These are phyloP conservation scores for Aureobasidium sp. DNA, from an alignment of 2,329 filamentous ascomycete species.

Conservation along the genomic window DNA sequence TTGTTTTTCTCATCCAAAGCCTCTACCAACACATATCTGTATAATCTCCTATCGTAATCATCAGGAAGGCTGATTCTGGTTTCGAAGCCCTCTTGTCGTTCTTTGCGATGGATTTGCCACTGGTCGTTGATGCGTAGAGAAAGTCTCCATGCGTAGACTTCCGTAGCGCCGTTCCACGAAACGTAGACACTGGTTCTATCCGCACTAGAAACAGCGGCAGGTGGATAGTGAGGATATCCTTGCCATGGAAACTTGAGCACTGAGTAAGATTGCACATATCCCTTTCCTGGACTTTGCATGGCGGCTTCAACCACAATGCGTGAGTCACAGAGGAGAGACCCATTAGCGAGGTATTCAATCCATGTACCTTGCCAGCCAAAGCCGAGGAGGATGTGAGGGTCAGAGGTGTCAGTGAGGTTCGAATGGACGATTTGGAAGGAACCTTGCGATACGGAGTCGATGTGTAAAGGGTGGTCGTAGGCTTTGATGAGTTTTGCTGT, in stretches of 20 bases:
- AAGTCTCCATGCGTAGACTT: slow-evolving; percentile 53
- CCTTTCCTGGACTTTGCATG: background rate
- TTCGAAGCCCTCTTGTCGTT: slow-evolving; percentile 43
- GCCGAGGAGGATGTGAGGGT: slow-evolving; percentile 56
- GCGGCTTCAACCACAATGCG: slow-evolving; percentile 41
- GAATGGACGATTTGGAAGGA: slow-evolving; percentile 35
- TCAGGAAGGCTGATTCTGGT: slow-evolving; percentile 30
- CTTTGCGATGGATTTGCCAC: background rate
- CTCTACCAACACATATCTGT: slow-evolving; percentile 32
- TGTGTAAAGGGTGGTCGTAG: slow-evolving; percentile 31
- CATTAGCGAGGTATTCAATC: slow-evolving; percentile 47
- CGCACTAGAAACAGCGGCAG: slow-evolving; percentile 33
- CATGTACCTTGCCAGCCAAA: slow-evolving; percentile 53
- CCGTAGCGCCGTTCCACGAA: slow-evolving; percentile 57
- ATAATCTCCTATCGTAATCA: background rate
- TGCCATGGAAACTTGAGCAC: slow-evolving; percentile 56
- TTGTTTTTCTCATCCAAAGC: slow-evolving; percentile 30
- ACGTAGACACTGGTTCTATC: slow-evolving; percentile 48
- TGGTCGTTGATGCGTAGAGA: background rate
- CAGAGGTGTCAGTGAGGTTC: slow-evolving; percentile 37
- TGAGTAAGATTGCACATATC: slow-evolving; percentile 51
- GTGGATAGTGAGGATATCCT: slow-evolving; percentile 38
- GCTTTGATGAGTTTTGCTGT: slow-evolving; percentile 34
- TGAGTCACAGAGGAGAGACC: slow-evolving; percentile 57
- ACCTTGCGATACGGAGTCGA: slow-evolving; percentile 30